These are phyloP conservation scores for Fabrea salina DNA, from an alignment of 169 alveolate genomes.

Conservation along the genomic window DNA sequence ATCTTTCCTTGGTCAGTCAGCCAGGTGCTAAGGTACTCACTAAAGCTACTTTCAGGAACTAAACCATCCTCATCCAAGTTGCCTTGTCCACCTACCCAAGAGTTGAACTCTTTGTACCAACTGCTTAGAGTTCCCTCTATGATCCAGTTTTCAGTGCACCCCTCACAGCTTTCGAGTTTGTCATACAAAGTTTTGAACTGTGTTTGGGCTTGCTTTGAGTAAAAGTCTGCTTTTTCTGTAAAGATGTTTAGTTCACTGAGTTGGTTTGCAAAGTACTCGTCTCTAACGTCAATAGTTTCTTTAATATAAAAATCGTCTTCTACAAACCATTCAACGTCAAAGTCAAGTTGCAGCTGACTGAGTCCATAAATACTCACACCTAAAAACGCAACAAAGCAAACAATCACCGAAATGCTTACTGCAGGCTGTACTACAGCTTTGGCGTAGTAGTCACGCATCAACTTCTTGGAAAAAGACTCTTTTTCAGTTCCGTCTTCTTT, in stretches of 20 bases:
- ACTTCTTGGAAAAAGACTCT: background rate
- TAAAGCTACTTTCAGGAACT: background rate
- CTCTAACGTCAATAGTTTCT: background rate
- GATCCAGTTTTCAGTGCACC: slow-evolving; percentile 22
- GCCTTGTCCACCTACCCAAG: background rate
- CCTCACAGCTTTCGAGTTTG: background rate
- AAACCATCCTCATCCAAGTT: background rate
- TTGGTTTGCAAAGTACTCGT: background rate
- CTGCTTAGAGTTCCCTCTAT: background rate
- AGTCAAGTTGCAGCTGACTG: background rate
- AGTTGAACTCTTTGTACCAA: background rate
- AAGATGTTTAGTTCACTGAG: background rate
- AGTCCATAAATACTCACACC: background rate
- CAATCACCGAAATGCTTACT: background rate
- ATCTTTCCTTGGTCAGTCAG: background rate
- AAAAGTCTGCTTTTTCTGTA: background rate
- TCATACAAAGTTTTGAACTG: background rate
- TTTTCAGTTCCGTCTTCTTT: background rate
- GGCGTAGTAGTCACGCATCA: slow-evolving; percentile 21
- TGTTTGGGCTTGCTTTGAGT: background rate
- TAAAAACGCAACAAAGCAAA: background rate
- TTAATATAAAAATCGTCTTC: background rate
- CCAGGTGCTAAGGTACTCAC: slow-evolving; percentile 1
- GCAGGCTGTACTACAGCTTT: background rate
- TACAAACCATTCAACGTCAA: background rate